These are phyloP conservation scores for Geranium rotundifolium DNA, from an alignment of 345 rosid species.

Conservation along the genomic window DNA sequence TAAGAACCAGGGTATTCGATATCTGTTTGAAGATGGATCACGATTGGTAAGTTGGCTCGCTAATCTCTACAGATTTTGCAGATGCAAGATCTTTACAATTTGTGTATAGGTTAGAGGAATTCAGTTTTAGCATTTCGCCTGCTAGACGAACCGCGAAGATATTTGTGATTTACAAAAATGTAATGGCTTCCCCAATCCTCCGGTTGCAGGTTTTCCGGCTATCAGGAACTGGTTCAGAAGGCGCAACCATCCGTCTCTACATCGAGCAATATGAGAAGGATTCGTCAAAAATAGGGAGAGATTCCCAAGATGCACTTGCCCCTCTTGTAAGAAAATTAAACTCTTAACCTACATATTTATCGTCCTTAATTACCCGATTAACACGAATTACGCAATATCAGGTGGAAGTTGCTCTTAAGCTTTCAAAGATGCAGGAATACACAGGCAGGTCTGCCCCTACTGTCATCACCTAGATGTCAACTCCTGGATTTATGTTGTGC, in stretches of 20 bases:
- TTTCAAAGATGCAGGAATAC: slow-evolving; percentile 86
- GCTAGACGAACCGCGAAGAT: no score
- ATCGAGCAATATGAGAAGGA: slow-evolving; percentile 96
- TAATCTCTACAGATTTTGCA: neutral
- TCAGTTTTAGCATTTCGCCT: no score
- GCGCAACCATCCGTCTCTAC: slow-evolving; percentile 94
- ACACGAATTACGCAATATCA: slow-evolving; percentile 17
- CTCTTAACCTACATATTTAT: neutral
- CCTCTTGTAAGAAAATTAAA: slow-evolving; percentile 53
- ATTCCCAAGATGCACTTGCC: slow-evolving; percentile 77
- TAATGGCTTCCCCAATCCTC: neutral
- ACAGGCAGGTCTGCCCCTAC: slow-evolving; percentile 94
- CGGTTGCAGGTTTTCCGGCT: slow-evolving; percentile 77
- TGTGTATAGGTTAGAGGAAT: no score
- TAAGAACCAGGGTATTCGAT: slow-evolving; percentile 89
- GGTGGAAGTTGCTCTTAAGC: slow-evolving; percentile 88
- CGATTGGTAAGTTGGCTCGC: slow-evolving; percentile 54
- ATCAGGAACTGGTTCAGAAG: slow-evolving; percentile 98
- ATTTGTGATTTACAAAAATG: no score
- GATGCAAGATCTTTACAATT: no score
- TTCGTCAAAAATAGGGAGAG: slow-evolving; percentile 78
- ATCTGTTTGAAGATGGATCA: slow-evolving; percentile 88
- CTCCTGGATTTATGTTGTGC: no score
- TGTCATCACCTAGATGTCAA: slow-evolving; percentile 54
- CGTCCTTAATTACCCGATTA: neutral